A percentile compares a stretch with the other conserved stretches of the same genome.
Evolutionary conservation across 2,329 filamentous ascomycete species (phyloP).

Genomic region (Alternaria gaisen): DNA sequence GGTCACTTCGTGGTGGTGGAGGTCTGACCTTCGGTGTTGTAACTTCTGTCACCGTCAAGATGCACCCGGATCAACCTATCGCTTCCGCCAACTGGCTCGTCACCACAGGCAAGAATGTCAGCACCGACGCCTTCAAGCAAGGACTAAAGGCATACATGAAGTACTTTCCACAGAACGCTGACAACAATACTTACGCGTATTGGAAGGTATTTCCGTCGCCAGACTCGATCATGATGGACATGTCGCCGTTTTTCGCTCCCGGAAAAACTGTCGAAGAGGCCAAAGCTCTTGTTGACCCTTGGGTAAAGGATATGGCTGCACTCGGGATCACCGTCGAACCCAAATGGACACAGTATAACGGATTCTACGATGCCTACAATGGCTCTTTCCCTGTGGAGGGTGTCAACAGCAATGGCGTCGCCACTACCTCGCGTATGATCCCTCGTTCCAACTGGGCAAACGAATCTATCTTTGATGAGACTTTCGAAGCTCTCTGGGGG

Average conservation of each 20-base stretch:
- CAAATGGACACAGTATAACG: slow-evolving; percentile 1
- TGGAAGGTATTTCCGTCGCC: not conserved
- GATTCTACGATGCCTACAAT: slow-evolving; percentile 3
- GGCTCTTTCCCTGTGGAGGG: not conserved
- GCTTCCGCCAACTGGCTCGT: slow-evolving; percentile 4
- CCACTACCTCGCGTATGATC: not conserved
- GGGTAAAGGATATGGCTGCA: not conserved
- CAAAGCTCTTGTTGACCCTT: not conserved
- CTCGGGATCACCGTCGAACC: not conserved
- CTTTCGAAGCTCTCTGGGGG: not conserved
- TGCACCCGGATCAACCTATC: slow-evolving; percentile 1
- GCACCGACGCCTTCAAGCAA: not conserved
- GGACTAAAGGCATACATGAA: slow-evolving; percentile 2
- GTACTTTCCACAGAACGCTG: not conserved
- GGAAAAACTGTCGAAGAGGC: not conserved
- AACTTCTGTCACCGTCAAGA: slow-evolving; percentile 1
- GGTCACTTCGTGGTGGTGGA: not conserved
- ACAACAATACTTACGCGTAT: not conserved
- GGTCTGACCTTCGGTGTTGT: slow-evolving; percentile 3
- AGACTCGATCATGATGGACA: slow-evolving; percentile 2
- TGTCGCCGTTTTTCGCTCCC: slow-evolving; percentile 3
- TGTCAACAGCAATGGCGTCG: not conserved
- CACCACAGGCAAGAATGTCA: not conserved
- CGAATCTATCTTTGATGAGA: not conserved
- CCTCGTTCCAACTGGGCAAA: slow-evolving; percentile 1